These are phyloP conservation scores for Macadamia tetraphylla DNA, from an alignment of 164 flowering plant species.

Conservation along the genomic window DNA sequence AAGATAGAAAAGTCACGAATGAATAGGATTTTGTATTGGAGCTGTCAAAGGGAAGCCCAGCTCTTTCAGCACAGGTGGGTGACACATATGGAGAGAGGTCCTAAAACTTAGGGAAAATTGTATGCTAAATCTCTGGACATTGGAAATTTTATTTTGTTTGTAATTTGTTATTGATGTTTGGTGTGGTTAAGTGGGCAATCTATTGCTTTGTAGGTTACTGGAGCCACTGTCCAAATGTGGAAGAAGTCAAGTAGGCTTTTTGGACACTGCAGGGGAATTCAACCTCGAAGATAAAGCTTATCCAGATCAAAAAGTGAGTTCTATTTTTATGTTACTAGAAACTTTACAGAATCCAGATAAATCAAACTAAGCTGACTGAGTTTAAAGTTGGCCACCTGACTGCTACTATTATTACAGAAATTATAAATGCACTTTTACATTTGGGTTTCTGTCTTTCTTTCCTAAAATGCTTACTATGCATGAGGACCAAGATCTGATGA, in stretches of 20 bases:
- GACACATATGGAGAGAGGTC: slow-evolving; percentile 1
- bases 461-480: no score
- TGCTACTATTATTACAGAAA: no score
- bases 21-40: slow-evolving; percentile 1
- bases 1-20: slow-evolving; percentile 8
- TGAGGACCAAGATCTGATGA: no score
- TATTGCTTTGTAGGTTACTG: slow-evolving; percentile 36
- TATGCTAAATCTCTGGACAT: background rate
- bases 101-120: slow-evolving; percentile 12
- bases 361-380: no score
- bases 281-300: slow-evolving; percentile 40
- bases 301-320: slow-evolving; percentile 34
- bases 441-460: no score
- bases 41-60: slow-evolving; percentile 2
- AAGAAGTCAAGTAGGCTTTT: slow-evolving; percentile 80
- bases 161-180: background rate
- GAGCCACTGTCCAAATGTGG: slow-evolving; percentile 53
- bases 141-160: background rate
- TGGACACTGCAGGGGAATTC: slow-evolving; percentile 68
- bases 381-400: no score
- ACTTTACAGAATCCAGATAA: no score
- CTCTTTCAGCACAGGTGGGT: slow-evolving; percentile 12
- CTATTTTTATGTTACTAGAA: no score
- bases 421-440: no score
- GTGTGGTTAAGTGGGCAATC: background rate